These are phyloP conservation scores for Penicillium macrosclerotiorum DNA, from an alignment of 495 filamentous ascomycete genomes.

Conservation along the genomic window DNA sequence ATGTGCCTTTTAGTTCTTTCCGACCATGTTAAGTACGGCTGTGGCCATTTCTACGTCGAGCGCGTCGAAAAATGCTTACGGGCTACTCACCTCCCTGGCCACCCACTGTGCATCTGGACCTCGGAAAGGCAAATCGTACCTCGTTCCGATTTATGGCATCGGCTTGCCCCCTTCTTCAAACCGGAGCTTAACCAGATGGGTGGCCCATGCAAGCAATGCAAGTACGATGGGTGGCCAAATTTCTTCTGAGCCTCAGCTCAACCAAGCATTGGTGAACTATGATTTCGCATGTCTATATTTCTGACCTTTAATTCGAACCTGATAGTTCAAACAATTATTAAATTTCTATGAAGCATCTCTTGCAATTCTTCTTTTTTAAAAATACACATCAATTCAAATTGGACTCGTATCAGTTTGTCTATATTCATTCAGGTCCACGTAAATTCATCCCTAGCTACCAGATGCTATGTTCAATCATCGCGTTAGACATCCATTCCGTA, in stretches of 20 bases:
- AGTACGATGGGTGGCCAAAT: constrained; percentile 4
- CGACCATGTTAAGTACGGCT: constrained; percentile 1
- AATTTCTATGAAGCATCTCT: no score
- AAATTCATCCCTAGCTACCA: constrained; percentile 21
- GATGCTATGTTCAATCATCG: constrained; percentile 37
- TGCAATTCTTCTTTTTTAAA: no score
- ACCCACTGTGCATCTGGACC: not conserved
- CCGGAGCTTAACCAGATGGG: not conserved
- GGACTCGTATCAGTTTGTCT: not conserved
- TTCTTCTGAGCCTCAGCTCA: not conserved
- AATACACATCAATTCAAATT: no score
- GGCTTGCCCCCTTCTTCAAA: not conserved
- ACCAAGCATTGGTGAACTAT: not conserved
- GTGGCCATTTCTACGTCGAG: constrained; percentile 7
- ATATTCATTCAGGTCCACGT: constrained; percentile 2
- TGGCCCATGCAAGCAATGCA: constrained; percentile 4
- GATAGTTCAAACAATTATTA: no score
- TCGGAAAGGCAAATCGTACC: not conserved
- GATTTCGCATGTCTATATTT: not conserved
- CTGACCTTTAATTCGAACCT: no score
- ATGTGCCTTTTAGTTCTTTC: constrained; percentile 11
- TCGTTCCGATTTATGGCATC: not conserved
- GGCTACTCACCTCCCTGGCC: not conserved
- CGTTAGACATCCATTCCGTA: constrained; percentile 40
- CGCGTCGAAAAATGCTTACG: not conserved